Percentiles rank a stretch among this genome's conserved stretches.
Conservation (phyloP, 148 eudicot species). For the Limonium bicolor region DNA sequence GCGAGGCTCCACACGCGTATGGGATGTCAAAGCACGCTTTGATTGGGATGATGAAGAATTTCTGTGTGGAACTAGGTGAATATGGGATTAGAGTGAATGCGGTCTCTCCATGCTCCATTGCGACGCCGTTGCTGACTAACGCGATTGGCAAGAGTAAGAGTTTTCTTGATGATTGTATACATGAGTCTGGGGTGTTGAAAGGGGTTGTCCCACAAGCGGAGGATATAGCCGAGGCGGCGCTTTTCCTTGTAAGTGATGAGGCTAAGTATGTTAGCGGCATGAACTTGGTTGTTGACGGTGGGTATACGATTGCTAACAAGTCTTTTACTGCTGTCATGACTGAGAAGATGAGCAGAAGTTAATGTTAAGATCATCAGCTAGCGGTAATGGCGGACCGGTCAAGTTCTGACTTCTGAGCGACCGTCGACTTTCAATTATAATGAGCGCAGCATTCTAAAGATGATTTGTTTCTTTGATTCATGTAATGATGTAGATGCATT, state of each 20-base stretch:
- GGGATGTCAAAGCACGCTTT: slow-evolving; percentile 14
- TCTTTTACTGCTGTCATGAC: no score
- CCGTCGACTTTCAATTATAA: no score
- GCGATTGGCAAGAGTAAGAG: not conserved
- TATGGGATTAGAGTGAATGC: slow-evolving; percentile 30
- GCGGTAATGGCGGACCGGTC: no score
- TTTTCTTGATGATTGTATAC: not conserved
- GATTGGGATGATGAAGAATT: slow-evolving; percentile 11
- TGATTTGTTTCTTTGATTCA: no score
- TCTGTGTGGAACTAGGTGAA: slow-evolving; percentile 23
- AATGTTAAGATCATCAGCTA: no score
- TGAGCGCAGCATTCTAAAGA: no score
- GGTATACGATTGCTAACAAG: slow-evolving; percentile 21
- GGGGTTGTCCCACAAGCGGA: slow-evolving; percentile 9
- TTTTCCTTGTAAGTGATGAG: slow-evolving; percentile 29
- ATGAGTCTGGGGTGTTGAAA: slow-evolving; percentile 7
- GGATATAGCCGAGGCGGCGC: slow-evolving; percentile 23
- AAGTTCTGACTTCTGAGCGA: no score
- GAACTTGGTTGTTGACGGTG: slow-evolving; percentile 34
- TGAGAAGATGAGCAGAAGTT: no score
- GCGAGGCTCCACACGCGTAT: slow-evolving; percentile 7
- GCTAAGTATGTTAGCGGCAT: slow-evolving; percentile 25
- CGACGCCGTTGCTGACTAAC: slow-evolving; percentile 8
- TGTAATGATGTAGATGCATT: no score
- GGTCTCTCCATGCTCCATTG: slow-evolving; percentile 12